Evolutionary conservation across 768 basidiomycete species (phyloP).

Genomic region (Amyloporia xantha): DNA sequence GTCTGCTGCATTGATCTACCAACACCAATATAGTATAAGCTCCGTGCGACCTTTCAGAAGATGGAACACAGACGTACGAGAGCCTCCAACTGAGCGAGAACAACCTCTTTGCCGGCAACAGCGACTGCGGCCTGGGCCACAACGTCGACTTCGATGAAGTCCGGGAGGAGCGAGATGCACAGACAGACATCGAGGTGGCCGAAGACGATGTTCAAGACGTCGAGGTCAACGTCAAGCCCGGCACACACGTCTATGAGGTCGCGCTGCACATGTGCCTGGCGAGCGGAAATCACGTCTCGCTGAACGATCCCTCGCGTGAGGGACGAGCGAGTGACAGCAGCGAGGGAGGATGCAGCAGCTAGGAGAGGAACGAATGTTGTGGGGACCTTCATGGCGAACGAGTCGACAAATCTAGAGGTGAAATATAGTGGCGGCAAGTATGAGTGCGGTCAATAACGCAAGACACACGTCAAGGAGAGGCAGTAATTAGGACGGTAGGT

Average conservation of each 20-base stretch:
- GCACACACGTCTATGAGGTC: constrained; percentile 12
- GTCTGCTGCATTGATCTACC: constrained; percentile 15
- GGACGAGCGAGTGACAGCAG: not conserved
- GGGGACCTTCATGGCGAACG: not conserved
- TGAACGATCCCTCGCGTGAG: not conserved
- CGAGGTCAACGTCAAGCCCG: constrained; percentile 8
- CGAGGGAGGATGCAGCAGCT: not conserved
- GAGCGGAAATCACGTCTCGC: not conserved
- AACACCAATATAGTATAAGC: no score
- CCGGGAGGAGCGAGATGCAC: constrained; percentile 23
- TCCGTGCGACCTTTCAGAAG: constrained; percentile 21
- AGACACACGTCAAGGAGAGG: not conserved
- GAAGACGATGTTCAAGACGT: constrained; percentile 12
- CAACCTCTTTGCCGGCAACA: constrained; percentile 20
- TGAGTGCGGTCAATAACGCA: not conserved
- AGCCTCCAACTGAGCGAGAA: constrained; percentile 14
- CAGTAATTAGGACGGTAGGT: not conserved
- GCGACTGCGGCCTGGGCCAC: constrained; percentile 19
- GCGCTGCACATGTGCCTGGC: constrained; percentile 11
- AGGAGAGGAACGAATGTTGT: not conserved
- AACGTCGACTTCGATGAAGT: constrained; percentile 19
- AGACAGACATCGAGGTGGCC: constrained; percentile 24
- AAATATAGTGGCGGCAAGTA: no score
- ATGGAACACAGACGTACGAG: constrained; percentile 16
- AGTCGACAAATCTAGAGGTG: not conserved